Evolutionary conservation across 352 stramenopile species (phyloP), one percentile per base, ranked within the genome.

Genomic region (Globisporangium mamillatum): DNA sequence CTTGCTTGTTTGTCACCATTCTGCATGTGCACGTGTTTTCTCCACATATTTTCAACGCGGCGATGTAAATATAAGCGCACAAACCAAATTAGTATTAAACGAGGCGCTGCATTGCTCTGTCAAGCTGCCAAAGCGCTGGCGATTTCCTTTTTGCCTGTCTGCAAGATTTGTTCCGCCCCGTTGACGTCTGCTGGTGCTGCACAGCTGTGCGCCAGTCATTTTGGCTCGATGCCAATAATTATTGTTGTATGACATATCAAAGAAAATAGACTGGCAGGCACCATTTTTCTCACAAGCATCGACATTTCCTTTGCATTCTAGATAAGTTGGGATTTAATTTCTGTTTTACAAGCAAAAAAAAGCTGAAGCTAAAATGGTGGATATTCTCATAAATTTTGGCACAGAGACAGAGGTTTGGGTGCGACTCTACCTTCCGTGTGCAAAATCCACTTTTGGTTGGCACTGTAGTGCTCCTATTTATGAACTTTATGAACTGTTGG

Each of bases 361-460:
- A 56, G 14, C 22, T 55, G 48, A 24, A 9, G 53, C 18, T 24
- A n/a, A 24, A 60, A 41, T 60, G 27, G 54, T 60, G 27, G 54
- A 60, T 60, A 27, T 60, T 60, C 54, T 50, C 54, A 60, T 27
- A 60, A 27, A 7, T 60, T 3, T 44, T 60, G 54, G 54, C 27
- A 41, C 54, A 60, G 12, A 60, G 27, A 20, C 52, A n/a, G n/a
- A 48, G 32, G 32, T 38, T 38, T 38, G 32, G 14, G 38, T 48
- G 38, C 14, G 38, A 48, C 38, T 48, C 38, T n/a, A n/a, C 12
- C 14, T 48, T 20, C 38, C 3, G 22, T 56, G 24, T 20, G 16
- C 25, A 64, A 54, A 56, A 64, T 54, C 55, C 55, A 18, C 18
- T 46, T 46, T 60, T 44, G 55, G 18, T 36, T 7, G 1, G 18